Evolutionary conservation across 345 rosid species (phyloP).

Genomic region (Atalantia buxifolia): DNA sequence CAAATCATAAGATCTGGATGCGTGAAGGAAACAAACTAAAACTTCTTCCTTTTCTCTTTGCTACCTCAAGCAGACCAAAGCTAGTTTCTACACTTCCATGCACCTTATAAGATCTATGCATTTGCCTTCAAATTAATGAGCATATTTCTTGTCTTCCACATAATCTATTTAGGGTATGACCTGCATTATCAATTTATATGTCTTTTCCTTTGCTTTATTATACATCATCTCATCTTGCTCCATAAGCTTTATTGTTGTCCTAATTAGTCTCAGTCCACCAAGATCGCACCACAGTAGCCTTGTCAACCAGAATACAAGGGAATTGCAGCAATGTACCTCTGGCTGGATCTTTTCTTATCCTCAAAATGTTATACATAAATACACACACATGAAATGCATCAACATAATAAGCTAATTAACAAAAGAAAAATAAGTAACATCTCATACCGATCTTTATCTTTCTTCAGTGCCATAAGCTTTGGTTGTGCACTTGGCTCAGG

Average conservation of each 20-base stretch:
- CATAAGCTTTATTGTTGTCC: neutral
- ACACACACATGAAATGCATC: neutral
- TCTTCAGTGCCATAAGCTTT: conserved; percentile 78
- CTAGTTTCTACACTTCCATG: neutral
- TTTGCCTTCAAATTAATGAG: neutral
- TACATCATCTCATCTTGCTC: neutral
- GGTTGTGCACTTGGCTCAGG: conserved; percentile 95
- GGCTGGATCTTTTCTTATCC: neutral
- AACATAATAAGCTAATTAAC: neutral
- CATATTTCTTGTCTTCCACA: neutral
- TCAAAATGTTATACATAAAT: neutral
- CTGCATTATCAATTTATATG: neutral
- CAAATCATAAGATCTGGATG: conserved; percentile 7
- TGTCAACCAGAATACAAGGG: neutral
- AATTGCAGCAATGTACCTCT: neutral
- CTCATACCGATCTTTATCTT: conserved; percentile 84
- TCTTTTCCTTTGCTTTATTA: neutral
- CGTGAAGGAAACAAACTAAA: conserved; percentile 1
- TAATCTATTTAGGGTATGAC: neutral
- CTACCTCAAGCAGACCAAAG: neutral
- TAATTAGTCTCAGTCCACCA: neutral
- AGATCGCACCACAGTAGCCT: neutral
- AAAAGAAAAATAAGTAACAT: neutral
- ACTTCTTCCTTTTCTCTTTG: neutral
- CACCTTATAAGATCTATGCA: neutral